Evolutionary conservation across 2,329 filamentous ascomycete genomes (phyloP).

Genomic region (Geosmithia putterillii): DNA sequence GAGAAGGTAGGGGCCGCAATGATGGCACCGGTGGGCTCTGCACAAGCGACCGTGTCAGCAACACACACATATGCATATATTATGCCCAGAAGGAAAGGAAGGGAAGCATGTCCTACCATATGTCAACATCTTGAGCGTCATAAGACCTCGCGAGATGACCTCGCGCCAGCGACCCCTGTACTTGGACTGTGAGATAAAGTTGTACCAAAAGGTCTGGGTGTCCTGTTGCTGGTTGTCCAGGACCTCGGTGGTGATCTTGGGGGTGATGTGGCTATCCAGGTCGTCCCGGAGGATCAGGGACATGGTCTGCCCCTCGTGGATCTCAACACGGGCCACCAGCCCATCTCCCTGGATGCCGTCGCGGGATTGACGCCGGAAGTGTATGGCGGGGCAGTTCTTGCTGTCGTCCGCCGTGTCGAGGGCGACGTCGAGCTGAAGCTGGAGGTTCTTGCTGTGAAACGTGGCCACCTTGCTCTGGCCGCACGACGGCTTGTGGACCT

Average conservation of each 20-base stretch:
- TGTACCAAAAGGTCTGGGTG: constrained; percentile 60
- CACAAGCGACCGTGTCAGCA: background rate
- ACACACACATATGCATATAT: background rate
- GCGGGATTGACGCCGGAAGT: constrained; percentile 40
- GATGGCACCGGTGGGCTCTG: constrained; percentile 65
- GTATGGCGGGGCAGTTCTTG: constrained; percentile 32
- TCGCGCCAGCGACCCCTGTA: constrained; percentile 65
- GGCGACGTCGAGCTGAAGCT: constrained; percentile 56
- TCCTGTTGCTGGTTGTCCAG: constrained; percentile 53
- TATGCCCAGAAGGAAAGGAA: background rate
- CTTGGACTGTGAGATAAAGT: constrained; percentile 58
- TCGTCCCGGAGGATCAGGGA: constrained; percentile 59
- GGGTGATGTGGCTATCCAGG: constrained; percentile 41
- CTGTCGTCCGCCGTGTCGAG: constrained; percentile 40
- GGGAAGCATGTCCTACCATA: constrained; percentile 34
- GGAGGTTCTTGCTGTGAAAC: constrained; percentile 45
- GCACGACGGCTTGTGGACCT: constrained; percentile 23
- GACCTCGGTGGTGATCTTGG: constrained; percentile 42
- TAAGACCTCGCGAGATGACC: constrained; percentile 56
- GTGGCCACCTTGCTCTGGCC: constrained; percentile 45
- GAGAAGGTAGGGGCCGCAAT: constrained; percentile 68
- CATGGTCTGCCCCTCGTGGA: constrained; percentile 55
- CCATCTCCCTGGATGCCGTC: constrained; percentile 47
- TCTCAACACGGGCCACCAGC: constrained; percentile 43
- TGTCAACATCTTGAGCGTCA: constrained; percentile 65